A percentile compares a stretch with the other conserved stretches of the same genome.
These are phyloP conservation scores for Yarrowia hollandica DNA, from an alignment of 805 yeast species.

Conservation along the genomic window DNA sequence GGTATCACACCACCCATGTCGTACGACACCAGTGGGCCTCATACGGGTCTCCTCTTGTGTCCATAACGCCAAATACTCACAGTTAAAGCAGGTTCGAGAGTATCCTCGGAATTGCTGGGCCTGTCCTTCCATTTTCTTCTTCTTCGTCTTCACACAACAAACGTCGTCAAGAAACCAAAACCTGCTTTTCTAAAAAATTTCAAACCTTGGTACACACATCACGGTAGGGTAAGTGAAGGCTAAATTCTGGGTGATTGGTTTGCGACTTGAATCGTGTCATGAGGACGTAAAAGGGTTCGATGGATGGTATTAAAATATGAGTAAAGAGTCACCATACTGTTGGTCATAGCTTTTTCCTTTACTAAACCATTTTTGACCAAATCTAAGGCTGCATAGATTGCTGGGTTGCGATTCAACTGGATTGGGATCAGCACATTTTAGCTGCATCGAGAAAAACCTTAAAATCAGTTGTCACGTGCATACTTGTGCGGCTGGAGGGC, in stretches of 20 bases:
- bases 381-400: neutral
- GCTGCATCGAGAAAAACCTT: neutral
- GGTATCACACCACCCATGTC: no score
- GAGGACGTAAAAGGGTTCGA: no score
- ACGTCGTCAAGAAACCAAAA: slow-evolving; percentile 26
- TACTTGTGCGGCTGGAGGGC: no score
- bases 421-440: neutral
- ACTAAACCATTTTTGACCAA: neutral
- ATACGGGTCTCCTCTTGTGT: no score
- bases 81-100: slow-evolving; percentile 29
- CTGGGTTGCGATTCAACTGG: neutral
- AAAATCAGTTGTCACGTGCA: neutral
- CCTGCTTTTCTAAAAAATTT: neutral
- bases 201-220: neutral
- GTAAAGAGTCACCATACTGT: no score
- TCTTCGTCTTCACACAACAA: slow-evolving; percentile 27
- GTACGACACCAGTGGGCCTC: no score
- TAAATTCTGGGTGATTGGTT: neutral
- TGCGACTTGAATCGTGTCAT: no score
- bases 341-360: no score
- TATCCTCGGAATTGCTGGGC: slow-evolving; percentile 24
- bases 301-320: no score
- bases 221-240: slow-evolving; percentile 17
- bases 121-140: slow-evolving; percentile 28
- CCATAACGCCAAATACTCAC: no score